Evolutionary conservation across 2,329 filamentous ascomycete species (phyloP), one percentile per base, ranked within the genome.

Genomic region (Nemania diffusa): DNA sequence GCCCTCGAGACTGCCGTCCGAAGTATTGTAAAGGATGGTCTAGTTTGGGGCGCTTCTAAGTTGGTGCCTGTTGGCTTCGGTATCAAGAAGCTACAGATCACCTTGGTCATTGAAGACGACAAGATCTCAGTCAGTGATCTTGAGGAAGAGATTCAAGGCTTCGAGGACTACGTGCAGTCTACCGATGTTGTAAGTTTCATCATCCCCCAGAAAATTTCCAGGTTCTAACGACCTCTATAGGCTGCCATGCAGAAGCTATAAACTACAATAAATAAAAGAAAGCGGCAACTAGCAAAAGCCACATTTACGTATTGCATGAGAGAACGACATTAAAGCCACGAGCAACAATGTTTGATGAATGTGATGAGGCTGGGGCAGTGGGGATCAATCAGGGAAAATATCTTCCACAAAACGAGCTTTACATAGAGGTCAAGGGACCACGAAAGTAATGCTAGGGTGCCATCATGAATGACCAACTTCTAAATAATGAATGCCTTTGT

Each of bases 71-170:
- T 99, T 77, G 95, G 94, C 78, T 99, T 93, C 88, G 96, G 96
- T 87, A 97, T 99, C 87, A 96, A 92, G 88, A 98, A 98, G 90
- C 90, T 99, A 72, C 95, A 98, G 89, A 97, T 99, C 87, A 98
- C 93, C 91, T 84, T 98, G 75, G 94, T 98, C 76, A 86, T 98
- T 73, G 96, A 98, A 87, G 96, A 99, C 81, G 95, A 98, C 74
- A 97, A 97, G 89, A 82, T 99, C 79, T 94, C 92, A 74, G 81
- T 92, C 73, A 88, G 91, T 75, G 95, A 97, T 71, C 90, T 99
- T 75, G 89, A 97, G 87, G 90, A 93, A 80, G 78, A 92, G 85
- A 97, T 98, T 77, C 71, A 80, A 79, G 92, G 88, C 74, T 88
- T 94, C 77, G 96, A 98, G 86, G 96, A 99, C 81, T 91, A 93